Base-by-base conservation (phyloP, 805 yeast genomes). In the Priceomyces melissophilus region DNA sequence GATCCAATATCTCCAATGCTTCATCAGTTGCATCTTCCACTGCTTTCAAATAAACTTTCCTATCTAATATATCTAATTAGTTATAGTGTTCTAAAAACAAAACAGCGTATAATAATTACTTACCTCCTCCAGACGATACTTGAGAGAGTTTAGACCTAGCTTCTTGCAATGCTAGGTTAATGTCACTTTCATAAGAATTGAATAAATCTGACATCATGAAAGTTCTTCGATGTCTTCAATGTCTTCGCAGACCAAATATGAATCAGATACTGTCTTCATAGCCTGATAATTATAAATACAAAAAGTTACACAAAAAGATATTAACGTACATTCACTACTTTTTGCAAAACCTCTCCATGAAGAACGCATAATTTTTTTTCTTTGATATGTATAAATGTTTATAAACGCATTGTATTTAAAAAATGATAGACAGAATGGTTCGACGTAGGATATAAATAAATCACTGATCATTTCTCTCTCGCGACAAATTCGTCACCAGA, bases 1-100 rank as follows among this genome's bases (percentile, higher is more conserved):
- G 95, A 49, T 90, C 96, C 33, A 88, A 62, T 31, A 87, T 72
- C 55, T 87, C 95, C 41, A 80, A 75, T 29, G 84, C 83, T 55
- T 87, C 96, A 52, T 87, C 96, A n/a, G 84, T 69, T 13, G 83
- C 75, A 34, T 73, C 69, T 54, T 85, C 89, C 2, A 79, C 73
- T 11, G 82, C 78, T 50, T 75, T 75, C 63, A 82, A 67, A 12
- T 81, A 70, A 9, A 65, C 69, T 30, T 73, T 71, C 41, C 88
- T 71, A 38, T 69, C 75, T 37, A 73, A 81, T 12, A 16, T 11
- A 16, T 32, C 30, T 10, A 4, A 7, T 15, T 15, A n/a, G 12
- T 12, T 17, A 6, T 5, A 7, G 25, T 32, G 8, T 32, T 13
- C 20, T 25, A 10, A 25, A 20, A 20, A 5, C 4, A 20, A 8